phyloP scores from a whole-genome alignment of 176 grass and related monocot species.

The Pontederia paniculata region DNA sequence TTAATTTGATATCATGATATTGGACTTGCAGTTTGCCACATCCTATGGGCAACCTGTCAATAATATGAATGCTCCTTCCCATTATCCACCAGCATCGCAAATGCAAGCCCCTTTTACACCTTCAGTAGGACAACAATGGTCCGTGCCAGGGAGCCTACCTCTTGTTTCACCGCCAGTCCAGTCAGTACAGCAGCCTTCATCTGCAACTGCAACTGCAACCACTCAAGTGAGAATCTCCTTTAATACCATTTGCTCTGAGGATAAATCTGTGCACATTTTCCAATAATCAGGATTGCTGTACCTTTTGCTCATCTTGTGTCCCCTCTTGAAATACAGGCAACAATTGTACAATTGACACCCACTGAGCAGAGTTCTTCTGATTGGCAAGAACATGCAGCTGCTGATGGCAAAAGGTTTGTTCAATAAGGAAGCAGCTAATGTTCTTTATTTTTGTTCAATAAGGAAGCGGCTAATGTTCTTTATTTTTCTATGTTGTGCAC shows the following conservation, averaged over 20 bases:
- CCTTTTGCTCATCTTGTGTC: background rate
- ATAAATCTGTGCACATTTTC: background rate
- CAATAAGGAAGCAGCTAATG: background rate
- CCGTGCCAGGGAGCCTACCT: conserved; percentile 27
- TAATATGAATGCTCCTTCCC: conserved; percentile 15
- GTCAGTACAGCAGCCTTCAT: conserved; percentile 35
- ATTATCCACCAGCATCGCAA: conserved; percentile 53
- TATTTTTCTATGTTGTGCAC: background rate
- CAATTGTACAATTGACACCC: conserved; percentile 47
- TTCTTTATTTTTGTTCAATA: background rate
- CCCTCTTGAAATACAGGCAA: conserved; percentile 28
- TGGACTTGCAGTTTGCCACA: conserved; percentile 15
- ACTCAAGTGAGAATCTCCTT: conserved; percentile 24
- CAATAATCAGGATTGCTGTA: background rate
- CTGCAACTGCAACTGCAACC: conserved; percentile 30
- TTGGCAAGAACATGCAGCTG: conserved; percentile 82
- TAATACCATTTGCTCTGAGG: background rate
- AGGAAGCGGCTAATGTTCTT: background rate
- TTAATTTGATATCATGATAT: background rate
- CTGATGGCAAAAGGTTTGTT: conserved; percentile 86
- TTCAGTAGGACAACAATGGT: conserved; percentile 51
- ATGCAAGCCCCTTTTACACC: conserved; percentile 25
- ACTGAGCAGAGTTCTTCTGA: conserved; percentile 51
- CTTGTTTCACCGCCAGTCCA: conserved; percentile 32
- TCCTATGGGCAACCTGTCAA: conserved; percentile 28